Conservation (phyloP, 192 early-diverging fungal genomes). For the Coemansia sp. region DNA sequence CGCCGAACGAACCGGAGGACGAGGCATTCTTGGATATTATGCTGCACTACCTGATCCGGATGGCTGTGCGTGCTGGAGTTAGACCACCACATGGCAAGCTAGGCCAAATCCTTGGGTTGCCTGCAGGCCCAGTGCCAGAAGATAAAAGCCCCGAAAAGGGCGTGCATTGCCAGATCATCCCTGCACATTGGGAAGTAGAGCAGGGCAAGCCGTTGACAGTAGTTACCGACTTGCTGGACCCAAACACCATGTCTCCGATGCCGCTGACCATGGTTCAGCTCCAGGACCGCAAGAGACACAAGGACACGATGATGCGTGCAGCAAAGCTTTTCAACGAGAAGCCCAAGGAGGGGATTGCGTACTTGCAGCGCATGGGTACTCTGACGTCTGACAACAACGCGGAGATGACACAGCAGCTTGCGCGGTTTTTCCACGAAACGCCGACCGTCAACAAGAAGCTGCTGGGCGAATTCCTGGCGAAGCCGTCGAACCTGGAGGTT, state of each 20-base stretch:
- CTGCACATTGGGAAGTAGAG: not conserved
- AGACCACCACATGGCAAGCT: constrained; percentile 26
- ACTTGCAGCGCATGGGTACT: constrained; percentile 61
- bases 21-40: constrained; percentile 50
- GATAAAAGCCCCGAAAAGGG: not conserved
- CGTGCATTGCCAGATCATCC: not conserved
- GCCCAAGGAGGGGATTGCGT: constrained; percentile 83
- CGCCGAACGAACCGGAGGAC: constrained; percentile 20
- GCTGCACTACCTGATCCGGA: constrained; percentile 40
- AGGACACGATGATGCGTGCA: constrained; percentile 77
- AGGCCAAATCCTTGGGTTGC: constrained; percentile 36
- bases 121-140: not conserved
- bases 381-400: constrained; percentile 24
- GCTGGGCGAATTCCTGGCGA: constrained; percentile 87
- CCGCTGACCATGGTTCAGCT: constrained; percentile 29
- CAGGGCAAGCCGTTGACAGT: not conserved
- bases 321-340: constrained; percentile 82
- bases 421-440: constrained; percentile 75
- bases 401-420: constrained; percentile 55
- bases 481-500: constrained; percentile 81
- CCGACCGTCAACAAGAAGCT: constrained; percentile 84
- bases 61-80: constrained; percentile 42
- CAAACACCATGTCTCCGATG: not conserved
- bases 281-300: constrained; percentile 58
- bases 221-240: not conserved